These are phyloP conservation scores for Clitocybe nebularis DNA, from an alignment of 1,284 basidiomycete genomes.

Conservation along the genomic window DNA sequence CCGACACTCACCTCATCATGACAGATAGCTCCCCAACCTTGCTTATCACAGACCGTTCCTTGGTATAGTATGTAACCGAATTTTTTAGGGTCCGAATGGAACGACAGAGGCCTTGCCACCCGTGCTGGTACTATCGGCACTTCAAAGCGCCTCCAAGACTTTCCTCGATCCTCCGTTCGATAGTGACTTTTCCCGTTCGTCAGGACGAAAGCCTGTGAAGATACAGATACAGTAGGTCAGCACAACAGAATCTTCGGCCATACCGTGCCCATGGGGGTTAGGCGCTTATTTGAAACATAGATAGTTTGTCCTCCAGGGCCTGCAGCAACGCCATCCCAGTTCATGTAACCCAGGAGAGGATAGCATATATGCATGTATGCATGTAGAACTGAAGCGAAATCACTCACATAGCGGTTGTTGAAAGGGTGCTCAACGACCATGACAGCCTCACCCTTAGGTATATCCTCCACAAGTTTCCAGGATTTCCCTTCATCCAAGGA, in stretches of 20 bases:
- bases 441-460: conserved; percentile 60
- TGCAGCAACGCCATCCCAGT: no score
- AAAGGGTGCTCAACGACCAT: conserved; percentile 89
- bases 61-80: conserved; percentile 83
- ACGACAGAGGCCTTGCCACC: conserved; percentile 66
- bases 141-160: conserved; percentile 79
- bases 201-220: conserved; percentile 75
- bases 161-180: conserved; percentile 81
- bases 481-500: conserved; percentile 89
- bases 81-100: conserved; percentile 73
- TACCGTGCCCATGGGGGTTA: no score
- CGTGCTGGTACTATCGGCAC: conserved; percentile 62
- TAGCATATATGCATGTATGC: no score
- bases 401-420: conserved; percentile 70
- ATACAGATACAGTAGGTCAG: no score
- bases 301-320: no score
- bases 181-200: conserved; percentile 73
- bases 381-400: no score
- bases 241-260: no score
- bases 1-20: conserved; percentile 62
- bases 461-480: conserved; percentile 64
- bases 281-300: no score
- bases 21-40: conserved; percentile 64
- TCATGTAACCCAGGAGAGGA: no score
- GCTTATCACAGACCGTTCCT: conserved; percentile 62